Base-by-base conservation (phyloP, 495 filamentous ascomycete genomes). In the Penicillium parvum region DNA sequence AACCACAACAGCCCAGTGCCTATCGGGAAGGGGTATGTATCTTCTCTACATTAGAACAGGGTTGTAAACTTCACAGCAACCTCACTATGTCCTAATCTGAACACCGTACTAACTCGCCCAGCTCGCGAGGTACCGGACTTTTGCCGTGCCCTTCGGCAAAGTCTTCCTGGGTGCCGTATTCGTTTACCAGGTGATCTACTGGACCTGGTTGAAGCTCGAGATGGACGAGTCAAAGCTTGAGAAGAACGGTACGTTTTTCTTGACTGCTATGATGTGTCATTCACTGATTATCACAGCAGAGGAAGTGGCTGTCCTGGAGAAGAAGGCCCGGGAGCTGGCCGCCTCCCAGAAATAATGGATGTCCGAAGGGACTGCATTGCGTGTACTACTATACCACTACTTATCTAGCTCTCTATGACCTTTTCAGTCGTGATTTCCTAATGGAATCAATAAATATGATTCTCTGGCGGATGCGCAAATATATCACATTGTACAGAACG, bases 141-240 rank as follows among this genome's bases (percentile, higher is more conserved):
- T 94, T 63, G 74, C 77, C 18, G 74, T 84, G 5, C 90, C 92
- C 9, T 77, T 97, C 43, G 76, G 76, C 26, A 97, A 96, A 65
- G 83, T 85, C 45, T 84, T 95, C 54, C 75, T 96, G 7, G 81
- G 89, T 37, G 86, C 89, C 10, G 71, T 96, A 16, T 84, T 95
- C 63, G 87, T 84, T 0, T 98, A 95, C 66, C 92, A 98, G 62
- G 55, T 87, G 7, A 63, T 79, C 17, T 95, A 96, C 65, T 94
- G 79, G 77, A 66, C 71, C 15, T 98, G 91, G 92, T 45, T 79
- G 64, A 92, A 86, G 66, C 70, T 97, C n/a, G 91, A 96, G 66
- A 75, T 71, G 40, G 73, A 87, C 45, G 87, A 90, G 60, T 67
- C 74, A 20, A 86, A 80, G 64, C 66, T 72, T 8, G 72, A 83